These are phyloP conservation scores for Talaromyces sp. DNA, from an alignment of 2,329 filamentous ascomycete genomes.

Conservation along the genomic window DNA sequence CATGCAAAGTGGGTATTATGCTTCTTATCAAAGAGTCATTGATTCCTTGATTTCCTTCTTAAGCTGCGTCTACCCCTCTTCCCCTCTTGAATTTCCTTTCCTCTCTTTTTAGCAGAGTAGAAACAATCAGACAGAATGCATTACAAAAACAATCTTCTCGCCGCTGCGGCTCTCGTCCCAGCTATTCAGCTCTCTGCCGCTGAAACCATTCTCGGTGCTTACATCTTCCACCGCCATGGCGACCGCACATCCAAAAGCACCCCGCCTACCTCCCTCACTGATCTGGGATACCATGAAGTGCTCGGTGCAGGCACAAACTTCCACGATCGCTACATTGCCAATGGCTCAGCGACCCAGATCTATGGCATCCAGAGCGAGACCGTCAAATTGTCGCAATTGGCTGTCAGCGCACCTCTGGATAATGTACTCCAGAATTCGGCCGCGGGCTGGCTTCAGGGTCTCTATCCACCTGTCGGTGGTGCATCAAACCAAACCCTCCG, in stretches of 20 bases:
- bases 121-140: neutral
- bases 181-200: constrained; percentile 23
- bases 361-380: constrained; percentile 62
- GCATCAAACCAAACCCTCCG: constrained; percentile 59
- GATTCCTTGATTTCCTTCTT: neutral
- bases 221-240: constrained; percentile 86
- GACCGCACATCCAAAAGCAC: constrained; percentile 78
- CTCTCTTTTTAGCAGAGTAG: neutral
- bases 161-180: constrained; percentile 9
- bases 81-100: neutral
- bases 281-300: constrained; percentile 74
- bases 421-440: constrained; percentile 77
- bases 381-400: constrained; percentile 67
- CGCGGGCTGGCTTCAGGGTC: constrained; percentile 73
- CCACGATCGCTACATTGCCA: constrained; percentile 68
- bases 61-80: constrained; percentile 1
- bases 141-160: constrained; percentile 7
- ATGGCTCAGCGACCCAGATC: constrained; percentile 59
- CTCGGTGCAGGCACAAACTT: constrained; percentile 71
- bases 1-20: neutral
- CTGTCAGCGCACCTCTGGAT: constrained; percentile 68
- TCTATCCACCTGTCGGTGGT: constrained; percentile 74
- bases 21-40: neutral
- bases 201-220: constrained; percentile 75
- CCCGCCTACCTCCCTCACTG: constrained; percentile 68